Conservation (phyloP, 768 basidiomycete species). For the Suillus fuscotomentosus region DNA sequence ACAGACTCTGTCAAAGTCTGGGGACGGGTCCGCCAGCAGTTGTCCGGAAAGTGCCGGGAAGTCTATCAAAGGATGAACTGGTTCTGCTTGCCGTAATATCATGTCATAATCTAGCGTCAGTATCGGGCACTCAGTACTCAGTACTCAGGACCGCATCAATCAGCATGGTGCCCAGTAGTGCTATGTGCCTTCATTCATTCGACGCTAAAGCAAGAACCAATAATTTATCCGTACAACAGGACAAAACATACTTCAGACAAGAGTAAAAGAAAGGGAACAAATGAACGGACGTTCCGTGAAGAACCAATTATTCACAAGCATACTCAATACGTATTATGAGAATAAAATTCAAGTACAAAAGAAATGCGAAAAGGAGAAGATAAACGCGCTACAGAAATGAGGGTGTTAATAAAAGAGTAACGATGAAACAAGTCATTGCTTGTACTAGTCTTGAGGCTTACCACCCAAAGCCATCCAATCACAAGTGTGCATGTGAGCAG, state of each 20-base stretch:
- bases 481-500: conserved; percentile 16
- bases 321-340: not conserved
- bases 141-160: no score
- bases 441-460: no score
- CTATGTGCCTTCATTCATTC: not conserved
- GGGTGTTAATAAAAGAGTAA: not conserved
- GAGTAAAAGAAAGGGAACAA: not conserved
- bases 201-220: not conserved
- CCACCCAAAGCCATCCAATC: conserved; percentile 22
- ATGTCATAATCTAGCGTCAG: no score
- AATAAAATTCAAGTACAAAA: not conserved
- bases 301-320: not conserved
- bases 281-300: not conserved
- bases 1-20: no score
- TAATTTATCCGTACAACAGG: not conserved
- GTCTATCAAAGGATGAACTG: no score
- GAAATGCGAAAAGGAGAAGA: not conserved
- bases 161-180: not conserved
- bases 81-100: no score
- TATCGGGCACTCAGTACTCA: no score
- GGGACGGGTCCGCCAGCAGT: no score
- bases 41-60: no score
- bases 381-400: not conserved
- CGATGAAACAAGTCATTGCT: not conserved
- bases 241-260: not conserved